Base-by-base conservation (phyloP, 2,329 filamentous ascomycete genomes). In the Thermoascus crustaceus region DNA sequence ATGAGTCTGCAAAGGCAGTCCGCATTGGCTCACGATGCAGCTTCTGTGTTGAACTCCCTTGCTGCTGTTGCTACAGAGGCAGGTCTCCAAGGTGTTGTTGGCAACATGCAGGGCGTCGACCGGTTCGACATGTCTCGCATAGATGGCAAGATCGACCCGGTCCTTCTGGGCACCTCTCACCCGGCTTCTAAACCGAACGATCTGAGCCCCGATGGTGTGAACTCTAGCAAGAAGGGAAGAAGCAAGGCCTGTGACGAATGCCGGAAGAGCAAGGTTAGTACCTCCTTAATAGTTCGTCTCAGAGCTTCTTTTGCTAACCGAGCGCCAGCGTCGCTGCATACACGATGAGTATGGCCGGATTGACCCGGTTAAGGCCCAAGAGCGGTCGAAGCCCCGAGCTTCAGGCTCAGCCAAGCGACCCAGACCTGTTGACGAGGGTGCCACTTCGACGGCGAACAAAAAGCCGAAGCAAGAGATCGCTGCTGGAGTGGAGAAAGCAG, bases 181-280 rank as follows among this genome's bases (percentile, higher is more conserved):
- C 41, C 44, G 7, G 42, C 44, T 8, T 39, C 36, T n/a, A 51
- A 52, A 20, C 38, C 50, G 1, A 47, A 51, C 30, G 58, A 60
- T 36, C 30, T 46, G 8, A 59, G 55, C 25, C 54, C 55, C 7
- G 55, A 60, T 25, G 59, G 58, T 17, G 30, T 40, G 4, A 53
- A 45, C 35, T 57, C 72, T 40, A 66, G 64, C 30, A 70, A 75
- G 57, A 74, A 76, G 52, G 69, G 74, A 40, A 59, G 76, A 47
- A 78, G 69, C 48, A 80, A 79, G 55, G 77, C 77, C 27, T 81
- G 77, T 52, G 69, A 76, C 39, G 76, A 80, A 47, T 81, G 77
- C 56, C 71, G 77, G 30, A 80, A 78, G 54, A 79, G 75, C 67
- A 80, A 80, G 68, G 76, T 78, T 53, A 56, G 70, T 58, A 25